These are phyloP conservation scores for Chlamydomonas reinhardtii DNA, from an alignment of 163 green algal genomes.

Conservation along the genomic window DNA sequence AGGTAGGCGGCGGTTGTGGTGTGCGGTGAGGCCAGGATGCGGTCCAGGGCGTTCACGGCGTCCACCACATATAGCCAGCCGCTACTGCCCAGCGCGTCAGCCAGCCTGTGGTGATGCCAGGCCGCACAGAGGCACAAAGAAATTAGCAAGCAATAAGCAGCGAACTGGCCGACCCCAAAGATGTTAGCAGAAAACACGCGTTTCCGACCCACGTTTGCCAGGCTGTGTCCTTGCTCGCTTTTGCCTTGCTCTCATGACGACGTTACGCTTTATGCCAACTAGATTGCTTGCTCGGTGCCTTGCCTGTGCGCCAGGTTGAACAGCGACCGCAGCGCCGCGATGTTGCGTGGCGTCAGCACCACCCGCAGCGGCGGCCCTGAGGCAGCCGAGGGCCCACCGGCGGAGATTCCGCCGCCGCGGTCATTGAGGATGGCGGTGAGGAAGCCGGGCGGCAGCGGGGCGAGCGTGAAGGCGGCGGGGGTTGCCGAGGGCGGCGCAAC, in stretches of 20 bases:
- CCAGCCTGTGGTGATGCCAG: conserved; percentile 14
- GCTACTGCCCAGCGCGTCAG: conserved; percentile 27
- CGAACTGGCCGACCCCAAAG: no score
- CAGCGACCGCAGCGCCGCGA: conserved; percentile 79
- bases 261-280: no score
- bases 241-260: no score
- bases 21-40: conserved; percentile 72
- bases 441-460: background rate
- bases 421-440: conserved; percentile 25
- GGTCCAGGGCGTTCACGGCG: conserved; percentile 86
- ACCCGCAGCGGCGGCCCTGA: conserved; percentile 9
- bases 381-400: background rate
- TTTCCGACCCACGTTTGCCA: no score
- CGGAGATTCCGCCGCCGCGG: background rate
- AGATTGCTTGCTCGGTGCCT: no score
- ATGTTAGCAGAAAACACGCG: no score
- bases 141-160: no score
- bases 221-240: no score
- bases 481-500: no score
- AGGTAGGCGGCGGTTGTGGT: conserved; percentile 70
- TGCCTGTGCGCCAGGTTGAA: conserved; percentile 88
- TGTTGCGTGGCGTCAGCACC: conserved; percentile 38
- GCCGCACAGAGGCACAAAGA: no score
- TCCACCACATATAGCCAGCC: conserved; percentile 87
- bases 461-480: background rate